A percentile compares a stretch with the other conserved stretches of the same genome.
phyloP scores from a whole-genome alignment of 352 stramenopile species.

The Pythium plurisporium region DNA sequence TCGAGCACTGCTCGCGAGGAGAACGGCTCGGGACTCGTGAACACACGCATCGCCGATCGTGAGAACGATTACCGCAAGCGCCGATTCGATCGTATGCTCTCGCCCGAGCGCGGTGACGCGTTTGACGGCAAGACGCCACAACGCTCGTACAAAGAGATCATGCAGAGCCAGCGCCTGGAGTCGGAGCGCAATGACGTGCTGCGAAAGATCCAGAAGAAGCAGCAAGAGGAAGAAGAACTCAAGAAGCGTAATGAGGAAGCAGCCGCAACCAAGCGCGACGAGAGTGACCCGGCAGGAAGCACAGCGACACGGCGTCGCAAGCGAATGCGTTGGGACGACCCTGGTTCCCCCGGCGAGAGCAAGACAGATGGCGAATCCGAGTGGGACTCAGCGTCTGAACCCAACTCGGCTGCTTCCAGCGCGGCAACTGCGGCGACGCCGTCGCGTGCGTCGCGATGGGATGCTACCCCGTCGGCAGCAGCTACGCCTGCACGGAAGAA shows the following conservation, averaged over 20 bases:
- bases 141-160: slow-evolving; percentile 86
- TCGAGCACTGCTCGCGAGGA: slow-evolving; percentile 54
- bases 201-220: slow-evolving; percentile 84
- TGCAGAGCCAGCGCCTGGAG: slow-evolving; percentile 87
- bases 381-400: slow-evolving; percentile 66
- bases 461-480: slow-evolving; percentile 53
- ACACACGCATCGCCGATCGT: slow-evolving; percentile 92
- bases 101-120: slow-evolving; percentile 87
- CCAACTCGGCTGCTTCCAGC: slow-evolving; percentile 29
- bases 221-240: slow-evolving; percentile 55
- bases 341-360: slow-evolving; percentile 27
- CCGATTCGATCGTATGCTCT: slow-evolving; percentile 86
- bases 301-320: slow-evolving; percentile 52
- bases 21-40: slow-evolving; percentile 90
- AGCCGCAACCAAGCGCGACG: slow-evolving; percentile 19
- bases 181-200: slow-evolving; percentile 84
- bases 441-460: slow-evolving; percentile 66
- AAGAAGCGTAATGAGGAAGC: slow-evolving; percentile 29
- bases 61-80: slow-evolving; percentile 91
- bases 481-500: slow-evolving; percentile 49
- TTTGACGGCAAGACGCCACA: slow-evolving; percentile 84
- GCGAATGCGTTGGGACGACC: slow-evolving; percentile 85
- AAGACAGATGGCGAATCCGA: slow-evolving; percentile 71
- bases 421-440: slow-evolving; percentile 38
- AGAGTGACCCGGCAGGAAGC: slow-evolving; percentile 17